These are phyloP conservation scores for Suillus americanus DNA, from an alignment of 768 basidiomycete genomes.

Conservation along the genomic window DNA sequence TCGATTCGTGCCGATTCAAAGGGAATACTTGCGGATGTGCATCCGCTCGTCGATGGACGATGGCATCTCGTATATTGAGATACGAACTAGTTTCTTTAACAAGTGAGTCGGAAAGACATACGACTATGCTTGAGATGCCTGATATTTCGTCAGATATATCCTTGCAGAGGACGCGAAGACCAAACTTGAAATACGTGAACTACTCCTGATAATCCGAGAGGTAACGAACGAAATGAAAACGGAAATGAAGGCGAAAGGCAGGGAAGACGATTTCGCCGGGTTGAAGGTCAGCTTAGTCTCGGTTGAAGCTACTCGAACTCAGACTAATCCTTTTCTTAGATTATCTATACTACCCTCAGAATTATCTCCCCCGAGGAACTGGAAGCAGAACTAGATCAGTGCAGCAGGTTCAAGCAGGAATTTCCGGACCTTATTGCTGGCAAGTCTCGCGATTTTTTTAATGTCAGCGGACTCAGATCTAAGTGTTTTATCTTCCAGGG, in stretches of 20 bases:
- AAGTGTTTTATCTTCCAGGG: slow-evolving; percentile 21
- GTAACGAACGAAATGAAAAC: slow-evolving; percentile 36
- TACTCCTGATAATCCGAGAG: slow-evolving; percentile 35
- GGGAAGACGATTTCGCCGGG: slow-evolving; percentile 42
- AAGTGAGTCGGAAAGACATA: slow-evolving; percentile 26
- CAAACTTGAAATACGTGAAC: slow-evolving; percentile 36
- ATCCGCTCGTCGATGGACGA: slow-evolving; percentile 42
- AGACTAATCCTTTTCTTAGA: slow-evolving; percentile 20
- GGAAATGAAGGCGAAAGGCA: slow-evolving; percentile 34
- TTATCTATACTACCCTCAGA: slow-evolving; percentile 44
- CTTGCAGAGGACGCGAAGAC: slow-evolving; percentile 36
- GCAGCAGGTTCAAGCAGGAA: slow-evolving; percentile 42
- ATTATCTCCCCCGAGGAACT: slow-evolving; percentile 36
- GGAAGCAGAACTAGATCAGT: slow-evolving; percentile 43
- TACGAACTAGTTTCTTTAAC: slow-evolving; percentile 38
- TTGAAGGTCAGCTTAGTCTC: slow-evolving; percentile 31
- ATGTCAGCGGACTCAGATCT: background rate
- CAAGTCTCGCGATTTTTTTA: slow-evolving; percentile 6
- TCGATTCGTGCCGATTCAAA: slow-evolving; percentile 23
- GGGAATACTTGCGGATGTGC: slow-evolving; percentile 27
- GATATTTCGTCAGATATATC: slow-evolving; percentile 36
- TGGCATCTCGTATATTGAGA: slow-evolving; percentile 46
- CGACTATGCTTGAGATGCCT: background rate
- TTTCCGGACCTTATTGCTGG: slow-evolving; percentile 48
- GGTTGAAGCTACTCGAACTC: background rate